A percentile compares a stretch with the other conserved stretches of the same genome.
Evolutionary conservation across 1,139 yeast species (phyloP).

Genomic region (Suhomyces wounanorum): DNA sequence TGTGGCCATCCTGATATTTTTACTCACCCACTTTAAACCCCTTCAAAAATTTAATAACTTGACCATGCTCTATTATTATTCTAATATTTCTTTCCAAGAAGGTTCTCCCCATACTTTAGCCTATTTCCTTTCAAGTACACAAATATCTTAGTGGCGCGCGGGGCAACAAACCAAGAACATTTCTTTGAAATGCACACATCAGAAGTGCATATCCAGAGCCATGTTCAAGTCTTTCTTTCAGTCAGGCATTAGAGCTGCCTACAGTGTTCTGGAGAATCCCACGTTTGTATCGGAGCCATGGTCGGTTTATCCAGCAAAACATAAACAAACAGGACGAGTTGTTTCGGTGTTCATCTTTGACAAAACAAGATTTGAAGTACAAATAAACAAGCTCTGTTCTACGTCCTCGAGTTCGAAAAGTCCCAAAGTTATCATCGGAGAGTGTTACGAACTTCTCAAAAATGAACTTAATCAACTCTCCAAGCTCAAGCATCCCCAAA

Average conservation of each 20-base stretch:
- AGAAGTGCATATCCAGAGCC: background rate
- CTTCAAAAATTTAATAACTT: no score
- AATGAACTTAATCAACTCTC: constrained; percentile 68
- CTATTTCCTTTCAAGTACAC: no score
- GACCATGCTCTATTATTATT: no score
- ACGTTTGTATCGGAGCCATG: constrained; percentile 81
- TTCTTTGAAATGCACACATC: background rate
- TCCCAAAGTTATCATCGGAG: constrained; percentile 40
- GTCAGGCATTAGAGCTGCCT: constrained; percentile 72
- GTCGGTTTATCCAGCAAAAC: constrained; percentile 82
- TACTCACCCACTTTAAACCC: no score
- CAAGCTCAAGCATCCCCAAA: constrained; percentile 84
- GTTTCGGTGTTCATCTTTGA: constrained; percentile 90
- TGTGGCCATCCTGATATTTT: no score
- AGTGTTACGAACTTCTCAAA: constrained; percentile 44
- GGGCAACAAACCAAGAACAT: background rate
- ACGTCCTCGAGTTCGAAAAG: constrained; percentile 40
- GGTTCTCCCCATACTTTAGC: no score
- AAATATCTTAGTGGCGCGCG: background rate
- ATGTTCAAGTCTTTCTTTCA: constrained; percentile 49
- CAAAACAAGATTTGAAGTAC: constrained; percentile 70
- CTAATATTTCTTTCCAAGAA: no score
- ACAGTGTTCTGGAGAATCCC: constrained; percentile 73
- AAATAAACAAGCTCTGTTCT: constrained; percentile 54
- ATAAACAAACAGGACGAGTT: constrained; percentile 53